Percentiles rank a stretch among this genome's conserved stretches.
Conservation (phyloP, 331 rosid species). For the Cydonia oblonga region DNA sequence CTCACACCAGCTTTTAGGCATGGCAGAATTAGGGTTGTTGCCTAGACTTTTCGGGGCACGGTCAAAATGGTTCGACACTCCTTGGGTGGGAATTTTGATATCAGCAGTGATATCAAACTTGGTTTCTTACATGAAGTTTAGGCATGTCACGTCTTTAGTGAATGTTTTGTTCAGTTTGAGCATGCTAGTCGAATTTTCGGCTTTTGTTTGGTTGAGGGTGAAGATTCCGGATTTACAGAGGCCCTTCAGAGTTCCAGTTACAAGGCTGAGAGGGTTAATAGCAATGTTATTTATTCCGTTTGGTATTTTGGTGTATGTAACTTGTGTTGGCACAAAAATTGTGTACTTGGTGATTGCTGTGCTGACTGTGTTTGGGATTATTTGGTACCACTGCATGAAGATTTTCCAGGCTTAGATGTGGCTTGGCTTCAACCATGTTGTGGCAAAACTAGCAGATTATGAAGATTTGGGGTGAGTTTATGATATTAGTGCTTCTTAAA, state of each 20-base stretch:
- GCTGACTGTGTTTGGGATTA: slow-evolving; percentile 38
- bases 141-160: slow-evolving; percentile 33
- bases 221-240: slow-evolving; percentile 36
- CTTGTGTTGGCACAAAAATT: slow-evolving; percentile 32
- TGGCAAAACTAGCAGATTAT: slow-evolving; percentile 19
- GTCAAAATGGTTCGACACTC: slow-evolving; percentile 47
- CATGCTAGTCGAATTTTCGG: slow-evolving; percentile 57
- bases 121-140: slow-evolving; percentile 29
- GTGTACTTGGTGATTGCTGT: slow-evolving; percentile 33
- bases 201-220: slow-evolving; percentile 42
- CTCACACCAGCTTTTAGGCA: slow-evolving; percentile 63
- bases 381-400: slow-evolving; percentile 38
- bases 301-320: slow-evolving; percentile 38
- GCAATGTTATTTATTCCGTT: slow-evolving; percentile 48
- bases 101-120: slow-evolving; percentile 36
- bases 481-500: background rate
- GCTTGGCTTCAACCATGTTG: slow-evolving; percentile 25
- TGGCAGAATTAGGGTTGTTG: slow-evolving; percentile 59
- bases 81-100: slow-evolving; percentile 62
- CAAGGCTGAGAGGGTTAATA: slow-evolving; percentile 26
- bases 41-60: slow-evolving; percentile 37
- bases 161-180: slow-evolving; percentile 68
- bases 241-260: slow-evolving; percentile 52
- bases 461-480: slow-evolving; percentile 9
- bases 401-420: slow-evolving; percentile 36